These are phyloP conservation scores for Phyllosticta citribraziliensis DNA, from an alignment of 2,329 filamentous ascomycete species.

Conservation along the genomic window DNA sequence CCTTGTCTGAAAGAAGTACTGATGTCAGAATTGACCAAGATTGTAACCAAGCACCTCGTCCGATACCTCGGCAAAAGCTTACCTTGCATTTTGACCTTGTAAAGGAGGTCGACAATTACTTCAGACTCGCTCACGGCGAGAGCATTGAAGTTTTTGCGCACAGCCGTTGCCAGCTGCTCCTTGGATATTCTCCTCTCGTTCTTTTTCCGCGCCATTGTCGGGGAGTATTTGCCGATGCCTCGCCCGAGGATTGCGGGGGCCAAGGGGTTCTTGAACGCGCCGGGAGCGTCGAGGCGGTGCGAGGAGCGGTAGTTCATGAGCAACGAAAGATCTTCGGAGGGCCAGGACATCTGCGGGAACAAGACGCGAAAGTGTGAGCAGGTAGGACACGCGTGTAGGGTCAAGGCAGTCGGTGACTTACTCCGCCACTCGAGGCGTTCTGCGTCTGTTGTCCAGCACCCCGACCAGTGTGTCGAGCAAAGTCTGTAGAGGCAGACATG, in stretches of 20 bases:
- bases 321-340: constrained; percentile 54
- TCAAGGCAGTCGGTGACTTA: background rate
- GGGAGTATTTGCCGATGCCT: constrained; percentile 61
- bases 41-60: background rate
- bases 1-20: constrained; percentile 32
- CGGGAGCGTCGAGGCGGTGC: constrained; percentile 60
- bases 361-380: background rate
- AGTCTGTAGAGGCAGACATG: constrained; percentile 22
- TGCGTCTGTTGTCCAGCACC: constrained; percentile 16
- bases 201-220: constrained; percentile 62
- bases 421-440: constrained; percentile 3
- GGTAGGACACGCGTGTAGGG: background rate
- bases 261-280: constrained; percentile 51
- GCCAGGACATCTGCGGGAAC: constrained; percentile 50
- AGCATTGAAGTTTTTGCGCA: constrained; percentile 76
- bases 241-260: constrained; percentile 41
- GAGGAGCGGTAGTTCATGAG: constrained; percentile 68
- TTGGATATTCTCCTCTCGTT: constrained; percentile 58
- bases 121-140: constrained; percentile 72
- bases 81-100: constrained; percentile 56
- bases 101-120: constrained; percentile 69
- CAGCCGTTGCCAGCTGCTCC: constrained; percentile 59
- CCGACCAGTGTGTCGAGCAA: constrained; percentile 23
- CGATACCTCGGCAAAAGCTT: constrained; percentile 15
- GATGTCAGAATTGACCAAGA: background rate